These are phyloP conservation scores for Galerina marginata DNA, from an alignment of 768 basidiomycete species.

Conservation along the genomic window DNA sequence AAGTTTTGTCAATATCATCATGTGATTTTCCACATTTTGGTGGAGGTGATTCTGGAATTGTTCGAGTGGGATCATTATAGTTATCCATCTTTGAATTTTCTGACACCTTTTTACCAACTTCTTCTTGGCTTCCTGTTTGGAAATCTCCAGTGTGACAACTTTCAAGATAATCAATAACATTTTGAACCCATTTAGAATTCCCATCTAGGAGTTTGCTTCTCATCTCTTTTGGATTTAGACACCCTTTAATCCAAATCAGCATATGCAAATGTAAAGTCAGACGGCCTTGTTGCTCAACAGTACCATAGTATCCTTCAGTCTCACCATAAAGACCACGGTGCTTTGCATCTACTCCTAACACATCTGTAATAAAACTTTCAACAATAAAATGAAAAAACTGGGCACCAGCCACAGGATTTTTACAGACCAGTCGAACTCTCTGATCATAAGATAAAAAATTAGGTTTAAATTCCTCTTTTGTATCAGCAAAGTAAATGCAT, in stretches of 20 bases:
- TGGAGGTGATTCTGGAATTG: constrained; percentile 26
- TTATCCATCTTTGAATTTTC: not conserved
- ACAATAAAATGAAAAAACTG: constrained; percentile 38
- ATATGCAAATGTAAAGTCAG: constrained; percentile 38
- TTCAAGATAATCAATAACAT: constrained; percentile 31
- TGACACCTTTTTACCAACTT: constrained; percentile 18
- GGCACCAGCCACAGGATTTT: constrained; percentile 38
- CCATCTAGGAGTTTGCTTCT: constrained; percentile 27
- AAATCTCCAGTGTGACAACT: constrained; percentile 32
- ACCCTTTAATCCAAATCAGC: constrained; percentile 14
- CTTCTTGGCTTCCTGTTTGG: constrained; percentile 26
- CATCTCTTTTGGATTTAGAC: constrained; percentile 37
- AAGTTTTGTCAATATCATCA: not conserved
- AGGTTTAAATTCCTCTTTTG: constrained; percentile 19
- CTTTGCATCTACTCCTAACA: constrained; percentile 19
- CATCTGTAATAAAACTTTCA: constrained; percentile 27
- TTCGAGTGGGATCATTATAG: constrained; percentile 25
- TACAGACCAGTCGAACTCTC: constrained; percentile 10
- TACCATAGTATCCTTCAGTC: constrained; percentile 24
- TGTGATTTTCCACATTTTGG: constrained; percentile 11
- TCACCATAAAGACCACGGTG: constrained; percentile 29
- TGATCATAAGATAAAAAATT: constrained; percentile 7
- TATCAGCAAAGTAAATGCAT: constrained; percentile 13
- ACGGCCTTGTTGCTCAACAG: constrained; percentile 34
- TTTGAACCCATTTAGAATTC: constrained; percentile 23